These are phyloP conservation scores for Gynandropsis gynandra DNA, from an alignment of 345 rosid species.

Conservation along the genomic window DNA sequence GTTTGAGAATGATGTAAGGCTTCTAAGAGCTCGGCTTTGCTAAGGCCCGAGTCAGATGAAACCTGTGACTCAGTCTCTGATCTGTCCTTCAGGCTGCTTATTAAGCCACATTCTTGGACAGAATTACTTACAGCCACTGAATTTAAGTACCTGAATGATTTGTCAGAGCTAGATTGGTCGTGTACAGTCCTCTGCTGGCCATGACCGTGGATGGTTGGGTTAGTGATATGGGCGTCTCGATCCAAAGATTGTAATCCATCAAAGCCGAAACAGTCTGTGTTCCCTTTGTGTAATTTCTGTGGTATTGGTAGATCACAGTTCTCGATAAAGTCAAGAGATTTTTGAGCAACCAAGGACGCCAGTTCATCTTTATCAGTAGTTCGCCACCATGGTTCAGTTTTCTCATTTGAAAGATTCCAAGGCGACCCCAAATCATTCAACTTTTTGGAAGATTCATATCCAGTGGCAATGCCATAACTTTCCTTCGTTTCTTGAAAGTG, in stretches of 20 bases:
- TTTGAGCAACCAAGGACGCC: constrained; percentile 83
- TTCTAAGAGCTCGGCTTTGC: constrained; percentile 71
- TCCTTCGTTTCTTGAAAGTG: constrained; percentile 33
- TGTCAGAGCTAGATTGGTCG: constrained; percentile 21
- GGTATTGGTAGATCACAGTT: constrained; percentile 92
- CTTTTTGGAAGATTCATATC: constrained; percentile 26
- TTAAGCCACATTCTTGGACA: too few relatives aligned
- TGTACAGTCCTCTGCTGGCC: constrained; percentile 23
- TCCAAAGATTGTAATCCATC: constrained; percentile 31
- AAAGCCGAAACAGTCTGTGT: constrained; percentile 28
- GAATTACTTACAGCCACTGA: too few relatives aligned
- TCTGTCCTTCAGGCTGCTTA: constrained; percentile 21
- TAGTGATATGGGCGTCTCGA: constrained; percentile 22
- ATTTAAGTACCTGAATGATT: constrained; percentile 32
- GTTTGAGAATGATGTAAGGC: constrained; percentile 93
- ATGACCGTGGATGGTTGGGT: constrained; percentile 23
- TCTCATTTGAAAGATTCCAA: constrained; percentile 46
- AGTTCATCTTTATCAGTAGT: constrained; percentile 64
- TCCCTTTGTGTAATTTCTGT: constrained; percentile 43
- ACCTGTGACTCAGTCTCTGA: constrained; percentile 19
- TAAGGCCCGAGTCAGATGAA: constrained; percentile 39
- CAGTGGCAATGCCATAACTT: constrained; percentile 30
- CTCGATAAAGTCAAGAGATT: constrained; percentile 56
- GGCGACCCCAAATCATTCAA: constrained; percentile 48
- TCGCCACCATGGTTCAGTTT: constrained; percentile 86